Conservation (phyloP, 805 yeast genomes). For the Nakazawaea ambrosiae region DNA sequence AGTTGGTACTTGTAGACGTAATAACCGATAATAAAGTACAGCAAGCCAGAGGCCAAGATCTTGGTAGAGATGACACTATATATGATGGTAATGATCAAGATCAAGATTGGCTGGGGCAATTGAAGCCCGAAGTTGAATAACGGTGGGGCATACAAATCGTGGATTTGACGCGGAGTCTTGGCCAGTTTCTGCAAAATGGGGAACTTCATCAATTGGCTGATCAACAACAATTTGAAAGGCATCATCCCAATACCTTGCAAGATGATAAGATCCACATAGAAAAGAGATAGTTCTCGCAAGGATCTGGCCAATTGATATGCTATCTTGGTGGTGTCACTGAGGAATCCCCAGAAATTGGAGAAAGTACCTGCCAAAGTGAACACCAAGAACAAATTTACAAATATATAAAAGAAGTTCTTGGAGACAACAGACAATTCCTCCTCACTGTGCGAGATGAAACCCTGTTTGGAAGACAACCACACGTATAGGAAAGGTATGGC, state of each 20-base stretch:
- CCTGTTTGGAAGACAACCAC: constrained; percentile 78
- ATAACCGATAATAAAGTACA: constrained; percentile 48
- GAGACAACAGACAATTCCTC: constrained; percentile 86
- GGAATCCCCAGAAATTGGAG: constrained; percentile 66
- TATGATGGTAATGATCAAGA: constrained; percentile 50
- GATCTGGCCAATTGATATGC: constrained; percentile 85
- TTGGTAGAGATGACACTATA: constrained; percentile 58
- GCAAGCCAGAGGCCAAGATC: constrained; percentile 50
- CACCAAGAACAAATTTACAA: constrained; percentile 87
- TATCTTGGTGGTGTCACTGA: constrained; percentile 83
- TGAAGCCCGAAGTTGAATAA: constrained; percentile 72
- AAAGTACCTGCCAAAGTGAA: constrained; percentile 94
- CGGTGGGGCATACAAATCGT: constrained; percentile 79
- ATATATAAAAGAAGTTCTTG: constrained; percentile 90
- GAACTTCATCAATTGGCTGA: constrained; percentile 72
- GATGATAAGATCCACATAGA: constrained; percentile 82
- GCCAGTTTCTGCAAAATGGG: constrained; percentile 60
- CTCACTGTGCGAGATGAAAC: constrained; percentile 86
- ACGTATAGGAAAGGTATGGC: constrained; percentile 82
- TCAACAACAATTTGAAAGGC: constrained; percentile 77
- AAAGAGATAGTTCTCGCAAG: constrained; percentile 68
- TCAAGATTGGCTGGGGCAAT: constrained; percentile 54
- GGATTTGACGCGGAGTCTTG: constrained; percentile 78
- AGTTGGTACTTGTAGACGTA: constrained; percentile 58
- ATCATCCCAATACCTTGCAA: constrained; percentile 83